Evolutionary conservation across 1,284 basidiomycete species (phyloP).

Genomic region (Leucoagaricus sp.): DNA sequence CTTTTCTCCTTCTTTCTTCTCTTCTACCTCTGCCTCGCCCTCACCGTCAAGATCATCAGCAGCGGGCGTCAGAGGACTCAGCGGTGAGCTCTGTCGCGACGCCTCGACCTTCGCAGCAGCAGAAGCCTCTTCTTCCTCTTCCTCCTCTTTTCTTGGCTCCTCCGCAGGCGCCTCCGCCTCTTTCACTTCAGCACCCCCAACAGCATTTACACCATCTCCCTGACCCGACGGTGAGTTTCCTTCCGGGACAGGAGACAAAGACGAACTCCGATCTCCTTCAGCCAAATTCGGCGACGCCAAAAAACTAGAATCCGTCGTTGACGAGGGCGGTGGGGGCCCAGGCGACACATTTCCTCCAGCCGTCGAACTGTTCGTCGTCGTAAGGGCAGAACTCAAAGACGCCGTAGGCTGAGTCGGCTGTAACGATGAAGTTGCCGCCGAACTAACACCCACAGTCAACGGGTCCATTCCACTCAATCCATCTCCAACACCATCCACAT

Average conservation of each 20-base stretch:
- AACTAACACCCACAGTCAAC: not conserved
- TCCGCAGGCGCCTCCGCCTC: constrained; percentile 23
- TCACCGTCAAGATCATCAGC: constrained; percentile 30
- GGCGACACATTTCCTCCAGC: not conserved
- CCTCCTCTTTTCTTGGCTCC: constrained; percentile 22
- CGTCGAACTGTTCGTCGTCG: not conserved
- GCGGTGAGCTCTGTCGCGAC: constrained; percentile 60
- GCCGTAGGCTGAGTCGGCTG: not conserved
- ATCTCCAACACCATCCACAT: constrained; percentile 11
- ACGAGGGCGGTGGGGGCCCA: constrained; percentile 18
- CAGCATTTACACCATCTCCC: constrained; percentile 3
- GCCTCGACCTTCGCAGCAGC: not conserved
- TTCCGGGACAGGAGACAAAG: constrained; percentile 54
- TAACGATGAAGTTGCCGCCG: not conserved
- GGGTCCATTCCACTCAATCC: constrained; percentile 1
- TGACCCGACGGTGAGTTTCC: constrained; percentile 20
- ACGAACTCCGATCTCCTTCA: constrained; percentile 43
- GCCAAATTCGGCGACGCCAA: constrained; percentile 7
- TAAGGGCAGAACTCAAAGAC: not conserved
- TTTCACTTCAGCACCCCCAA: constrained; percentile 35
- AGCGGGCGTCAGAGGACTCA: constrained; percentile 63
- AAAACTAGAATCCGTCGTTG: constrained; percentile 1
- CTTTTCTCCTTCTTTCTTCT: constrained; percentile 13
- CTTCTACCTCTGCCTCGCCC: constrained; percentile 13
- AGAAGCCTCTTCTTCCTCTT: constrained; percentile 25